Conservation (phyloP, 768 basidiomycete genomes). For the Nevesoporus exiguus region DNA sequence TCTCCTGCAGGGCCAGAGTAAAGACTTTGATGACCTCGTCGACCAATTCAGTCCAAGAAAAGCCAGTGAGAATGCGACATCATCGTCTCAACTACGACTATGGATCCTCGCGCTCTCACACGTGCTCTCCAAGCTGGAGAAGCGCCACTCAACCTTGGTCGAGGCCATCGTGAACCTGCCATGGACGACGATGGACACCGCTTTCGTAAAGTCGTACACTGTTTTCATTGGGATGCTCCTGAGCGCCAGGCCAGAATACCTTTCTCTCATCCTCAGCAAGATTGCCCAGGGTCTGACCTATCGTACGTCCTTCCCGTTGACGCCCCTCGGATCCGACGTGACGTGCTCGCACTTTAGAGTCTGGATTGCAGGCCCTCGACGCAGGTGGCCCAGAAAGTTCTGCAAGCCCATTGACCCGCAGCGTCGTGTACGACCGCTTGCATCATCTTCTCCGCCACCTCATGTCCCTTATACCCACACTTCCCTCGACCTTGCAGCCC, state of each 20-base stretch:
- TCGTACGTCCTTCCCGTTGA: conserved; percentile 52
- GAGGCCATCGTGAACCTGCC: conserved; percentile 84
- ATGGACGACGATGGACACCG: conserved; percentile 88
- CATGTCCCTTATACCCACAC: conserved; percentile 86
- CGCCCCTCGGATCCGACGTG: not conserved
- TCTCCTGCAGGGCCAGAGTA: conserved; percentile 56
- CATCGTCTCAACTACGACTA: conserved; percentile 57
- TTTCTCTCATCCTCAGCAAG: conserved; percentile 77
- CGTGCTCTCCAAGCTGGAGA: conserved; percentile 87
- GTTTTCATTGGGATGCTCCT: conserved; percentile 89
- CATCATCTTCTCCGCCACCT: conserved; percentile 85
- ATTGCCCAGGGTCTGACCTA: conserved; percentile 84
- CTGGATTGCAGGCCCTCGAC: conserved; percentile 61
- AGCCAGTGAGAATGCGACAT: conserved; percentile 27
- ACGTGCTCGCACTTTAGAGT: conserved; percentile 47
- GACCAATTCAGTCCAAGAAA: conserved; percentile 72
- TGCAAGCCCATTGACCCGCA: conserved; percentile 68
- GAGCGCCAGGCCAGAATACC: conserved; percentile 88
- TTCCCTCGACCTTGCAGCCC: conserved; percentile 83
- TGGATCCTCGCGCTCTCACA: conserved; percentile 89
- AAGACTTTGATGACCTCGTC: conserved; percentile 85
- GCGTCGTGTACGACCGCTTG: conserved; percentile 79
- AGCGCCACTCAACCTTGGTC: conserved; percentile 73
- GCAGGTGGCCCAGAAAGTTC: conserved; percentile 60
- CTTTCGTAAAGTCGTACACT: conserved; percentile 84